Base-by-base conservation (phyloP, 2,329 filamentous ascomycete species). In the Penicillium sclerotiorum region DNA sequence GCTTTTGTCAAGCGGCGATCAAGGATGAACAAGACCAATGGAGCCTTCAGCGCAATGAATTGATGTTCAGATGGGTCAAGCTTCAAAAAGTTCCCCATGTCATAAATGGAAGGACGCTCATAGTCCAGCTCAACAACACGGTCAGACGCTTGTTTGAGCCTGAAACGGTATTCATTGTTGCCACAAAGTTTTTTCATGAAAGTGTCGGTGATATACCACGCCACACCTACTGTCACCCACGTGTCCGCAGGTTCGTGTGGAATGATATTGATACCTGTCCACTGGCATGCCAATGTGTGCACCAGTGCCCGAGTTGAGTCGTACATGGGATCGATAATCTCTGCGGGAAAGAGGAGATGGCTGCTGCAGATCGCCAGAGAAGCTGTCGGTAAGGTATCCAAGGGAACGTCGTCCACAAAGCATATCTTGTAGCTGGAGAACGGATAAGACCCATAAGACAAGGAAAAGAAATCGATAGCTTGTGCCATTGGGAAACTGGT, bases 171-270 rank as follows among this genome's bases (percentile, higher is more conserved):
- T 62, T 96, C 90, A 66, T 99, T 99, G 66, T 95, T 95, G 7
- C 94, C 94, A 64, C 90, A 95, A 2, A 99, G 79, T 58, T 85
- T 87, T 68, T 87, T 90, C 82, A 97, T 89, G 71, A 95, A 96
- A 4, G 90, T 81, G 61, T 96, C 93, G 1, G 93, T 91, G 81
- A 99, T 95, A 75, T 90, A 99, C 76, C 93, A 92, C 1, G 93
- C 89, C 39, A 95, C 87, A 12, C 93, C 95, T 46, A 94, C 82
- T 11, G 93, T 87, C 17, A 95, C 85, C 94, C 94, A 99, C 46
- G 86, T 84, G 69, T 99, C 94, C 44, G 81, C 80, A 15, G 86
- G 83, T 33, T 87, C 85, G 64, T 91, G 89, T 0, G 94, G 87
- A 40, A 95, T 87, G 58, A 99, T 89, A 65, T 92, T 92, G 56